Base-by-base conservation (phyloP, 805 yeast species). In the Teunomyces lycoperdinae region DNA sequence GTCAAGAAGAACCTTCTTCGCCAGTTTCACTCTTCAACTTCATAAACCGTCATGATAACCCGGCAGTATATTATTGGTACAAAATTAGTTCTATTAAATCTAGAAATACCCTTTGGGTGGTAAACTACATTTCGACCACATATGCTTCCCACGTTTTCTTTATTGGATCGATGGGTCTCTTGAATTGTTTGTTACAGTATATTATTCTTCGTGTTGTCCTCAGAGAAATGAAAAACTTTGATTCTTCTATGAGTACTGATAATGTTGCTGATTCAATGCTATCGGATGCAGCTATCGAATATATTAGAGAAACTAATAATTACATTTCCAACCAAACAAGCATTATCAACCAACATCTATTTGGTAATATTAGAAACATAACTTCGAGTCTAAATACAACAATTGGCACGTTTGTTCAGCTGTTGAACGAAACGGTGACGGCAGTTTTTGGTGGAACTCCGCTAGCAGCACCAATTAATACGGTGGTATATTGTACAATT, bases 401-500 rank as follows among this genome's bases (percentile, higher is more conserved):
- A 0, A 71, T 89, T 1, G 65, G 74, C 16, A 66, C 63, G 1
- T 84, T 90, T 62, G 73, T 85, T 44, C 66, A 61, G 2, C 73
- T 68, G n/a, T 77, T 91, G 70, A 84, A 87, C 59, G 57, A 60
- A 3, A 81, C 82, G 0, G 63, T 94, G 5, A 72, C 73, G 27
- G 71, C 74, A 7, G 73, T 83, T 0, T 90, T 94, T 66, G 81
- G 83, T 4, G 75, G 75, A 2, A 89, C 97, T 0, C 78, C 86
- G 0, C 67, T 92, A 9, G 79, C 82, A 42, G 61, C 62, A 1
- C 87, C 95, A 0, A 73, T 89, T 41, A 74, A 76, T 27, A 76
- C 84, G 0, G 81, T 89, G 0, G 86, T 91, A 3, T 81, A 84
- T 29, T 92, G 99, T 68, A 80, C 88, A 2, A 72, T 94, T 33